phyloP scores from a whole-genome alignment of 257 asterid genomes.

The Scutellaria minor region DNA sequence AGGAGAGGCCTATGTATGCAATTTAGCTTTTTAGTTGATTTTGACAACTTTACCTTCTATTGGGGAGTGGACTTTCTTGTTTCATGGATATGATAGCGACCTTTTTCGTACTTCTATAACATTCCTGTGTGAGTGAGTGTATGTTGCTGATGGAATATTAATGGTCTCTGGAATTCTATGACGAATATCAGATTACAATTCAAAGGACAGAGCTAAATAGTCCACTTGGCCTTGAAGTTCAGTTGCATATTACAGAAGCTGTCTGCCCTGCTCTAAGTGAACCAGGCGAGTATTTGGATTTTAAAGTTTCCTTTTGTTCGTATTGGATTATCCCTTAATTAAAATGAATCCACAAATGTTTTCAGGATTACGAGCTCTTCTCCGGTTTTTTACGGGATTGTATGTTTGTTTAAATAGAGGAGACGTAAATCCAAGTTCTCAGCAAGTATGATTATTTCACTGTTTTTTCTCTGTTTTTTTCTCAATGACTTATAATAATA shows the following conservation, averaged over 20 bases:
- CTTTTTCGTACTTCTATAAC: conserved; percentile 20
- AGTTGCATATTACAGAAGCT: conserved; percentile 84
- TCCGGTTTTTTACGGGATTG: conserved; percentile 92
- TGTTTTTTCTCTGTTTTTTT: conserved; percentile 34
- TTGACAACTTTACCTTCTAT: conserved; percentile 31
- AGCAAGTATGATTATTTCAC: conserved; percentile 52
- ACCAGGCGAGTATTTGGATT: conserved; percentile 73
- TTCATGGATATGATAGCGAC: conserved; percentile 25
- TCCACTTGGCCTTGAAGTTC: conserved; percentile 95
- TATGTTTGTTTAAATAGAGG: conserved; percentile 95
- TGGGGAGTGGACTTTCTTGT: conserved; percentile 26
- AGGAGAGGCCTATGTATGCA: conserved; percentile 91
- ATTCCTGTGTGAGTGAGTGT: conserved; percentile 22
- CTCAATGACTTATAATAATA: conserved; percentile 32
- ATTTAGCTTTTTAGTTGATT: conserved; percentile 35
- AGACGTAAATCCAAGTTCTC: conserved; percentile 79
- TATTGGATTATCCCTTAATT: conserved; percentile 31
- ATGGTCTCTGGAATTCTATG: conserved; percentile 23
- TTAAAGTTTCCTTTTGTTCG: conserved; percentile 27
- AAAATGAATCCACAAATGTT: conserved; percentile 29
- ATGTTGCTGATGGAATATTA: conserved; percentile 20
- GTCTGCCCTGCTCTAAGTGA: conserved; percentile 98
- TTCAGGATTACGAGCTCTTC: conserved; percentile 96
- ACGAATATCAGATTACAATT: conserved; percentile 78
- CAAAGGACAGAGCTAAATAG: conserved; percentile 87